These are phyloP conservation scores for Tricholoma furcatifolium DNA, from an alignment of 768 basidiomycete genomes.

Conservation along the genomic window DNA sequence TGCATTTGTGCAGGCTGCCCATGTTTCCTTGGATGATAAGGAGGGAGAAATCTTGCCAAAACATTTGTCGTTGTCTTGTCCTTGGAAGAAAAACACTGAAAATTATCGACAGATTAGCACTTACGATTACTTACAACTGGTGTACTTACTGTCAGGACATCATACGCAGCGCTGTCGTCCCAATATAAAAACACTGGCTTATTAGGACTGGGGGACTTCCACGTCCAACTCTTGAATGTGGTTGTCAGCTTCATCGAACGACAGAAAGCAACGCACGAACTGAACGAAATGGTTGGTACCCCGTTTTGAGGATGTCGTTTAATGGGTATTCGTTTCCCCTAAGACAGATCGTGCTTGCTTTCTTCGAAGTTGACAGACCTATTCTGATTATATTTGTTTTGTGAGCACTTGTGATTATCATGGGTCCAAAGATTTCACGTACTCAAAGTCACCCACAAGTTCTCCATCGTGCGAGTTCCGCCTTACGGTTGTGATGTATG, in stretches of 20 bases:
- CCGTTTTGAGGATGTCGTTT: conserved; percentile 32
- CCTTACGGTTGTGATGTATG: conserved; percentile 43
- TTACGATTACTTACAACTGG: neutral
- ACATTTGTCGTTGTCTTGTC: conserved; percentile 31
- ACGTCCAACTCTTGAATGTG: conserved; percentile 30
- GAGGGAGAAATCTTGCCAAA: conserved; percentile 39
- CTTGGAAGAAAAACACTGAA: conserved; percentile 40
- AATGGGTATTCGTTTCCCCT: conserved; percentile 36
- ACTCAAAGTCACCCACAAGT: conserved; percentile 50
- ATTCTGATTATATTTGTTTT: conserved; percentile 22
- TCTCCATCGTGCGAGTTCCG: conserved; percentile 41
- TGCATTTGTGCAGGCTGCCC: conserved; percentile 31
- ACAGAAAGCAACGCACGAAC: conserved; percentile 16
- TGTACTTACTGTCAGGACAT: conserved; percentile 27
- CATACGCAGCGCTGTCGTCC: conserved; percentile 33
- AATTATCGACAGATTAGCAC: neutral
- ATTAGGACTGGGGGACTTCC: conserved; percentile 30
- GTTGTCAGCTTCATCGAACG: neutral
- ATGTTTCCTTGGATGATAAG: conserved; percentile 30
- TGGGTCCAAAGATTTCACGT: conserved; percentile 5
- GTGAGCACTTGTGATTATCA: neutral
- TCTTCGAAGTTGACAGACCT: conserved; percentile 27
- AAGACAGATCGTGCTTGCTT: conserved; percentile 31
- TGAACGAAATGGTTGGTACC: conserved; percentile 33
- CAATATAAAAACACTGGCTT: conserved; percentile 28